phyloP scores from a whole-genome alignment of 106 monocot species.

The Triglochin maritima region DNA sequence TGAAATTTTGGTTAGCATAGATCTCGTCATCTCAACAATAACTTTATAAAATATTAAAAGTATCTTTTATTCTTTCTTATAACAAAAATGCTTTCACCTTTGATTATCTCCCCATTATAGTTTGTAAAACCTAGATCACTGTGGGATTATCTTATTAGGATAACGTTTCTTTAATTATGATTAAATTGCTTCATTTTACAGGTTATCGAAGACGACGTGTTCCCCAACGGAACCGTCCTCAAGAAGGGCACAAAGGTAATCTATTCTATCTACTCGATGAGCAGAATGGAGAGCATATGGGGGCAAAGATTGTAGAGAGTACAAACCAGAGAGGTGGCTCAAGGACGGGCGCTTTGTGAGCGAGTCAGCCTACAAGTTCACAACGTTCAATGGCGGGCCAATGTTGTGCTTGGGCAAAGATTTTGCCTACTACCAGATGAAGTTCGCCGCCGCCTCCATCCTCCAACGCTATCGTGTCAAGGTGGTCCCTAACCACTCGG shows the following conservation, averaged over 20 bases:
- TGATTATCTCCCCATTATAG: too few relatives aligned
- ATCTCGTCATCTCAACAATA: too few relatives aligned
- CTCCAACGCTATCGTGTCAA: constrained; percentile 56
- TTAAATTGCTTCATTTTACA: background rate
- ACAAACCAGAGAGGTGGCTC: constrained; percentile 69
- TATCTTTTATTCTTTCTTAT: too few relatives aligned
- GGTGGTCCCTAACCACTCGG: constrained; percentile 55
- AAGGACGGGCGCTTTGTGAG: constrained; percentile 30
- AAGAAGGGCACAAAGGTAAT: constrained; percentile 76
- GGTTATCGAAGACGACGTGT: constrained; percentile 25
- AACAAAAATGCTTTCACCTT: too few relatives aligned
- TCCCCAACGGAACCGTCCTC: constrained; percentile 25
- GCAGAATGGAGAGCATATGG: constrained; percentile 97
- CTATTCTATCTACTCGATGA: constrained; percentile 83
- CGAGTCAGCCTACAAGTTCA: constrained; percentile 92
- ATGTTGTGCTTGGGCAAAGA: constrained; percentile 86
- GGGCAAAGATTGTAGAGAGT: constrained; percentile 80
- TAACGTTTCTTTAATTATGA: too few relatives aligned
- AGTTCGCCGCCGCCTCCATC: constrained; percentile 44
- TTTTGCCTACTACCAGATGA: constrained; percentile 85
- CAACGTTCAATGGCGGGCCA: constrained; percentile 96
- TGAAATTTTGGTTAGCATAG: too few relatives aligned
- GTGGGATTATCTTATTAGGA: too few relatives aligned
- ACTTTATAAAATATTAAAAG: too few relatives aligned
- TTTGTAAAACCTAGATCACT: too few relatives aligned